These are phyloP conservation scores for Saturnispora quitensis DNA, from an alignment of 805 yeast species.

Conservation along the genomic window DNA sequence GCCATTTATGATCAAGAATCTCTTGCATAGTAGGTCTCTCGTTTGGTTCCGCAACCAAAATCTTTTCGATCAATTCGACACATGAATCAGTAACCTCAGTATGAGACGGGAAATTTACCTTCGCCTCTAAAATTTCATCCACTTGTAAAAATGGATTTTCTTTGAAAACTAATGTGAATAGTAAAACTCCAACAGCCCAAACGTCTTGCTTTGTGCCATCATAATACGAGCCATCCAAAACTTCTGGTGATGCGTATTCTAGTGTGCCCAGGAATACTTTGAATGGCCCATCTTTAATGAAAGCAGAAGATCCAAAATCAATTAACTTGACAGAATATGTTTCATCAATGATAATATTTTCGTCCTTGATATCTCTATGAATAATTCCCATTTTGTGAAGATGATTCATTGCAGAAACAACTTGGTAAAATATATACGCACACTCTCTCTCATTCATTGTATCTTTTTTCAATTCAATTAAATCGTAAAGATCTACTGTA, in stretches of 20 bases:
- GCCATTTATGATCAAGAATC: conserved; percentile 66
- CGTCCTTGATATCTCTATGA: conserved; percentile 93
- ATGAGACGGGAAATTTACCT: conserved; percentile 53
- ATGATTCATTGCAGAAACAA: conserved; percentile 70
- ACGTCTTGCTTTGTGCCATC: conserved; percentile 93
- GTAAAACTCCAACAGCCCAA: conserved; percentile 90
- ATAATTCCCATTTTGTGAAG: conserved; percentile 80
- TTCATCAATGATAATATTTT: conserved; percentile 80
- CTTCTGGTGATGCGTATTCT: conserved; percentile 97
- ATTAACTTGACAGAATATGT: conserved; percentile 75
- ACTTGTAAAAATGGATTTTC: conserved; percentile 95
- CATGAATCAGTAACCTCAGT: conserved; percentile 52
- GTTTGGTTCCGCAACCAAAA: conserved; percentile 58
- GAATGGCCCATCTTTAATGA: conserved; percentile 84
- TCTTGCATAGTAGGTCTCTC: conserved; percentile 68
- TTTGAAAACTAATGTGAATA: conserved; percentile 83
- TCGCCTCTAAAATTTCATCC: conserved; percentile 92
- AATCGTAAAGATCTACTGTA: conserved; percentile 87
- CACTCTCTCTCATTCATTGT: conserved; percentile 70
- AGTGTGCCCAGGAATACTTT: conserved; percentile 96
- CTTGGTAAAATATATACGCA: conserved; percentile 67
- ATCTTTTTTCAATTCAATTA: conserved; percentile 75
- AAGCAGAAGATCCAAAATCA: conserved; percentile 95
- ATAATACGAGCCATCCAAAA: conserved; percentile 77
- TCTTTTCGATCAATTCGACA: conserved; percentile 48